phyloP scores from a whole-genome alignment of 2,329 filamentous ascomycete genomes.

The Torrubiellomyces zombiae region DNA sequence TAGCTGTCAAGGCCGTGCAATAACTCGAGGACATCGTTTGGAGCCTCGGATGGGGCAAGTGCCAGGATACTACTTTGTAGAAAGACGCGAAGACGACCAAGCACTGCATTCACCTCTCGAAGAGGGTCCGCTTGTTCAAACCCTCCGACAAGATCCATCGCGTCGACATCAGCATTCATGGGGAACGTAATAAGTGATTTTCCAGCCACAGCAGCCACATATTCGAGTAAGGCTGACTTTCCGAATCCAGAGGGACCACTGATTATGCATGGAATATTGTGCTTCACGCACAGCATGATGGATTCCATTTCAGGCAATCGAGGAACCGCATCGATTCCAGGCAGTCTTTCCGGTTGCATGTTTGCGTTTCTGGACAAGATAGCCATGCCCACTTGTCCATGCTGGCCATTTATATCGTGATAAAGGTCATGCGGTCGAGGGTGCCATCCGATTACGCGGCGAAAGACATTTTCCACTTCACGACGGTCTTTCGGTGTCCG shows the following conservation, averaged over 20 bases:
- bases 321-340: slow-evolving; percentile 29
- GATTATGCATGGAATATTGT: slow-evolving; percentile 77
- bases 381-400: slow-evolving; percentile 69
- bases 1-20: slow-evolving; percentile 30
- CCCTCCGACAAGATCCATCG: slow-evolving; percentile 91
- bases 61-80: slow-evolving; percentile 33
- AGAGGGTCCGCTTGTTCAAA: slow-evolving; percentile 87
- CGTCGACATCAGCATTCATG: slow-evolving; percentile 88
- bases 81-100: slow-evolving; percentile 32
- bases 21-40: slow-evolving; percentile 29
- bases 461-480: slow-evolving; percentile 49
- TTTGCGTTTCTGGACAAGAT: slow-evolving; percentile 44
- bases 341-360: slow-evolving; percentile 33
- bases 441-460: slow-evolving; percentile 38
- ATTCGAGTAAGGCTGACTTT: slow-evolving; percentile 65
- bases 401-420: slow-evolving; percentile 47
- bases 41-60: slow-evolving; percentile 28
- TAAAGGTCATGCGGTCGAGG: slow-evolving; percentile 47
- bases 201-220: slow-evolving; percentile 66
- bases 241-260: slow-evolving; percentile 74
- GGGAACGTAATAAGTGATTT: slow-evolving; percentile 66
- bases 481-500: slow-evolving; percentile 52
- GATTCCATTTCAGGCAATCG: slow-evolving; percentile 67
- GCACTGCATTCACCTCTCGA: slow-evolving; percentile 45
- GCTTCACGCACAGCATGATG: slow-evolving; percentile 69